phyloP scores from a whole-genome alignment of 2,329 filamentous ascomycete species.

The Dryadomyces quercus-mongolicae region DNA sequence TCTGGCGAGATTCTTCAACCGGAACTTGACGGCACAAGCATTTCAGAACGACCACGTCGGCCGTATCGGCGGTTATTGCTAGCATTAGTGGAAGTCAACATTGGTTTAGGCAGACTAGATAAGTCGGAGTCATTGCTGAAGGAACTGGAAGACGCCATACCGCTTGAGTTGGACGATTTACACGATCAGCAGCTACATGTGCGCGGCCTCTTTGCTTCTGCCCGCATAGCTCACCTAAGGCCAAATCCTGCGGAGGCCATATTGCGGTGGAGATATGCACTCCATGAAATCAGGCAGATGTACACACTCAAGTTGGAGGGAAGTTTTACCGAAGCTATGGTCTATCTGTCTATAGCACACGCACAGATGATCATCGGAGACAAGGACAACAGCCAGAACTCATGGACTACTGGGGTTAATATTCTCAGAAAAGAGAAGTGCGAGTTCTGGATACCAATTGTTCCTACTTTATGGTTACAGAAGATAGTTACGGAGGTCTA shows the following conservation, averaged over 20 bases:
- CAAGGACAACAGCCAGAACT: no score
- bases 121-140: not conserved
- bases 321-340: conserved; percentile 1
- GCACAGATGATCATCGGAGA: not conserved
- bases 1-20: not conserved
- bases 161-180: not conserved
- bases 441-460: conserved; percentile 5
- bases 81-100: not conserved
- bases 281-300: not conserved
- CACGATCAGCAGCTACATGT: conserved; percentile 5
- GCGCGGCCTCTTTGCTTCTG: not conserved
- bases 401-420: not conserved
- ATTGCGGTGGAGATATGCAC: not conserved
- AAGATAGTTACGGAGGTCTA: not conserved
- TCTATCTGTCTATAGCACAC: not conserved
- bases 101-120: not conserved
- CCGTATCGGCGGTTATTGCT: not conserved
- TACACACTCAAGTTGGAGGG: not conserved
- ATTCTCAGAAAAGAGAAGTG: not conserved
- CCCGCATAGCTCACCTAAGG: not conserved
- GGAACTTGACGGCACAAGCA: not conserved
- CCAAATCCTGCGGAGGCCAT: not conserved
- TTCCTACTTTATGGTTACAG: not conserved
- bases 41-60: not conserved
- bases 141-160: not conserved